Evolutionary conservation across 805 yeast genomes (phyloP), one percentile per base, ranked within the genome.

Genomic region (Starmerella sp.): DNA sequence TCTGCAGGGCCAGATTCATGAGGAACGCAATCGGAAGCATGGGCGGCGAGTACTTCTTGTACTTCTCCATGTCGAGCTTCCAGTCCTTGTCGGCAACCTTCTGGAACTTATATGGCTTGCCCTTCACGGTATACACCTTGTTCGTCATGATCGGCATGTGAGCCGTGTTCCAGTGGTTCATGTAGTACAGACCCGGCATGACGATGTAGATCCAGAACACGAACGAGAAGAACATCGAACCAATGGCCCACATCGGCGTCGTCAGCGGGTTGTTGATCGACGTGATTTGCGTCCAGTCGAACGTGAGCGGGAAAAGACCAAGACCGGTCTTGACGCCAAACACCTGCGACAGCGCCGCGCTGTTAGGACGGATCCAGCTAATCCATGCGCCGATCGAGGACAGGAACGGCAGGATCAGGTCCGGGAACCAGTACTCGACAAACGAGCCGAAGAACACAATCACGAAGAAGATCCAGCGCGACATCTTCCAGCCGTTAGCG

Each of bases 281-380:
- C 10, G 82, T 76, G 46, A 82, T 71, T 64, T 81, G 82, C 60
- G 77, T 77, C 86, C 87, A 83, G 68, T 83, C 88, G 62, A 83
- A 81, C 15, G 84, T 79, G 45, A 82, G 65, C 6, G 89, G 89
- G 62, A 82, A 67, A 63, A 82, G 64, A 14, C 87, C 89, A 57
- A 84, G 69, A 8, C 90, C 90, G 15, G 78, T 69, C 13, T 70
- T 61, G 10, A 78, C 73, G 50, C 91, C 91, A 60, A 84, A 83
- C n/a, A 84, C 71, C 63, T 80, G 84, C 61, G 81, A 81, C 17
- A 83, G 74, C 13, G 75, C 74, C 45, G 77, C 77, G 63, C 80
- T 80, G 47, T 79, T 66, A 9, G 78, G 78, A 28, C 71, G 73
- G 51, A 81, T 80, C 88, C 89, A 83, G 29, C 83, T 74, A 45